These are phyloP conservation scores for Oropetium thomaeum DNA, from an alignment of 176 grass and related monocot species.

Conservation along the genomic window DNA sequence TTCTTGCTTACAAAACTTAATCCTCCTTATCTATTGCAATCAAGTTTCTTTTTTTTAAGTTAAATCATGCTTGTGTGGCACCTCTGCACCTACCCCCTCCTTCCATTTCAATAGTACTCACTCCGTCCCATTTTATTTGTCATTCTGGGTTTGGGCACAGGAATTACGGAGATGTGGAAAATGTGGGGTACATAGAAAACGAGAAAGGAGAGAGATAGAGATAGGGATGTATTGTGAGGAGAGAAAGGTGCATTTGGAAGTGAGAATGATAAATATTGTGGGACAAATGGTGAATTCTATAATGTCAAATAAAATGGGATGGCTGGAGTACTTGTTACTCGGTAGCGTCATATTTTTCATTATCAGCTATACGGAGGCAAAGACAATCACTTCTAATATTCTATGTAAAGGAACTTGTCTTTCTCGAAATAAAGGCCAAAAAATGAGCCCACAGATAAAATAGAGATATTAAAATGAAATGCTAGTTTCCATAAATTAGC, in stretches of 20 bases:
- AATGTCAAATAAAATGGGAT: no score
- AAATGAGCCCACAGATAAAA: background rate
- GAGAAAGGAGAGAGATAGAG: no score
- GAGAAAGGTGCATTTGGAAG: no score
- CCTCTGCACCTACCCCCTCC: background rate
- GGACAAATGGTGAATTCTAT: no score
- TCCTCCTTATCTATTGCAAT: background rate
- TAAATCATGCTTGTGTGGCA: background rate
- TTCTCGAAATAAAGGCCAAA: constrained; percentile 4
- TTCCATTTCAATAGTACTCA: constrained; percentile 14
- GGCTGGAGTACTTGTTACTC: no score
- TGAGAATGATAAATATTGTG: no score
- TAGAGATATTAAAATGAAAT: constrained; percentile 1
- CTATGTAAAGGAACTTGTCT: constrained; percentile 8
- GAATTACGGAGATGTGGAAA: no score
- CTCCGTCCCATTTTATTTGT: no score
- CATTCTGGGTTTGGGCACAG: no score
- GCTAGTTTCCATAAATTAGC: constrained; percentile 25
- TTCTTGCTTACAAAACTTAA: constrained; percentile 15
- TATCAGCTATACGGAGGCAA: background rate
- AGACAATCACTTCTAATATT: background rate
- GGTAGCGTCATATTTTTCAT: background rate
- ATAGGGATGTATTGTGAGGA: no score
- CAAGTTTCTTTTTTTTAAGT: background rate
- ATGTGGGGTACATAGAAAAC: no score